Evolutionary conservation across 1,139 yeast species (phyloP).

Genomic region (Taphrina pruni): DNA sequence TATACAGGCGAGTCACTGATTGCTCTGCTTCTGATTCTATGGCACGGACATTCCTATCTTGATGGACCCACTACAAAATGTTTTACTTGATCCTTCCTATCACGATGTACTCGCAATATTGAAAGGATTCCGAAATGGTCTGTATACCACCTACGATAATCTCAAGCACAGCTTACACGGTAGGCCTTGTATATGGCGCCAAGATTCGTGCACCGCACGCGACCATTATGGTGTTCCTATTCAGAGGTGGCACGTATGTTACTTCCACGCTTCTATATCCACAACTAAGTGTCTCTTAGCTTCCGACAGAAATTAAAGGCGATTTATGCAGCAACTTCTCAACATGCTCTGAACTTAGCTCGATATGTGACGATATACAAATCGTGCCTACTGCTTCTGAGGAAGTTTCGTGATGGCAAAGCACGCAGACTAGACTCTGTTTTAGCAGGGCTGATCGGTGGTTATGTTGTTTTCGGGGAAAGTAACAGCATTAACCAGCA

Average conservation of each 20-base stretch:
- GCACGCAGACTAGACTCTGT: conserved; percentile 56
- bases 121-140: conserved; percentile 54
- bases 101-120: conserved; percentile 52
- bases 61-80: conserved; percentile 25
- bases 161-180: neutral
- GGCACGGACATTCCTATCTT: neutral
- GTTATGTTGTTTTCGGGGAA: conserved; percentile 70
- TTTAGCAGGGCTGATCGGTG: conserved; percentile 68
- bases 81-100: conserved; percentile 50
- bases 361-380: conserved; percentile 70
- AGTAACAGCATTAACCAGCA: conserved; percentile 51
- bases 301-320: conserved; percentile 58
- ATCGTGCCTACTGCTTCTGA: conserved; percentile 50
- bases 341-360: conserved; percentile 73
- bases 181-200: conserved; percentile 73
- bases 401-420: conserved; percentile 45
- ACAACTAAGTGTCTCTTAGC: conserved; percentile 48
- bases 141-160: neutral
- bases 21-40: too few relatives aligned
- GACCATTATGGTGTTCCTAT: conserved; percentile 65
- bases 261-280: neutral
- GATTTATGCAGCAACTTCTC: conserved; percentile 63
- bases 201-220: conserved; percentile 77
- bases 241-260: conserved; percentile 54
- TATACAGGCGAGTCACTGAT: too few relatives aligned